Base-by-base conservation (phyloP, 805 yeast genomes). In the Scheffersomyces stipitis region DNA sequence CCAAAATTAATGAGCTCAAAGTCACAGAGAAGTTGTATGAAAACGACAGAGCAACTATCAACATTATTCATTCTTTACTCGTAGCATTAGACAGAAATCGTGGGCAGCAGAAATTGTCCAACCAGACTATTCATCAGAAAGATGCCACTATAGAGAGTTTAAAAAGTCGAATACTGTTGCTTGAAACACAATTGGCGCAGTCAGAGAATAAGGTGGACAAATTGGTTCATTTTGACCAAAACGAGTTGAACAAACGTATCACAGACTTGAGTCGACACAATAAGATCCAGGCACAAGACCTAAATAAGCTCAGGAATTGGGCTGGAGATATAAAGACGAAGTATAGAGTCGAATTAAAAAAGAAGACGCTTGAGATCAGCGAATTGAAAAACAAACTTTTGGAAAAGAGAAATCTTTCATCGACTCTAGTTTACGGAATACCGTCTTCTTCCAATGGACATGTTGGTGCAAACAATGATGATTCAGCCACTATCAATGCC, bases 301-400 rank as follows among this genome's bases (percentile, higher is more conserved):
- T 66, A 14, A 41, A 39, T 15, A 54, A 54, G 26, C 45, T 64
- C 26, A 60, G 60, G 33, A 46, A 35, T 30, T 57, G 62, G 57
- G 48, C 54, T 28, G 33, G 42, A n/a, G 68, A 60, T 28, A 44
- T 63, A 22, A 56, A 57, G 32, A 47, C 51, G 1, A 65, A 64
- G 36, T 64, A 59, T 38, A 62, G 64, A 18, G 56, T 64, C 4
- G 71, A 67, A 39, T 32, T 64, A 31, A 60, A 64, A 42, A 56
- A 52, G 38, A 59, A 63, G 40, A 52, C 54, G 14, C 23, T 58
- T 18, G 65, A 65, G 33, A 60, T 65, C 15, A 55, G 58, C 29
- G 54, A 48, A 20, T 56, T 69, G 38, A 64, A 61, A 33, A 58
- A 61, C 38, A 60, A 54, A 40, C 45, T 69, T 14, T 40, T 66